A percentile compares a stretch with the other conserved stretches of the same genome.
Conservation (phyloP, 2,329 filamentous ascomycete species). For the Penicillium sp. region DNA sequence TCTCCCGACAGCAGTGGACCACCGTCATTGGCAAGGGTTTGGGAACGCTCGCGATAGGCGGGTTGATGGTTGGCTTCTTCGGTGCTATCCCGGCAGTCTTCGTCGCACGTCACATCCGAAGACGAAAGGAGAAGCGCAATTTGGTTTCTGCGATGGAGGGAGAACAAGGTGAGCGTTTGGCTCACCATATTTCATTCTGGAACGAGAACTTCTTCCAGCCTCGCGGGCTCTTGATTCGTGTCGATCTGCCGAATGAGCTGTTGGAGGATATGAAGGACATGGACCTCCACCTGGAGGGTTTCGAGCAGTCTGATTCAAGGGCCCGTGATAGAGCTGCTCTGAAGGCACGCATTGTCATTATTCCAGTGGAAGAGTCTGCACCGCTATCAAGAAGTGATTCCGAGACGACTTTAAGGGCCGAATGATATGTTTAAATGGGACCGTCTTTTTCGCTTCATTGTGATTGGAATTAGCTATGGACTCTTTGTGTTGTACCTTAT, state of each 20-base stretch:
- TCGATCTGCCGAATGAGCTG: conserved; percentile 32
- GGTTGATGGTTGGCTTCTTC: conserved; percentile 32
- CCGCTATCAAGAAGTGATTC: not conserved
- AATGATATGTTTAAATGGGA: not conserved
- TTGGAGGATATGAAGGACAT: conserved; percentile 26
- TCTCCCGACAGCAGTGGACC: conserved; percentile 31
- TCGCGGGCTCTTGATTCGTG: conserved; percentile 29
- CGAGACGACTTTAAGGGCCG: not conserved
- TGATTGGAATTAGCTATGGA: not conserved
- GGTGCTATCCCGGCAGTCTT: conserved; percentile 30
- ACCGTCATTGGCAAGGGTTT: conserved; percentile 30
- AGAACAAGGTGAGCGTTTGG: conserved; percentile 8
- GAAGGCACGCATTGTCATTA: conserved; percentile 30
- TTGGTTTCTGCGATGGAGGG: conserved; percentile 23
- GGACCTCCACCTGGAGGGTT: conserved; percentile 14
- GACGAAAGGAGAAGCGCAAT: conserved; percentile 27
- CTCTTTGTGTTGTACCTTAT: not conserved
- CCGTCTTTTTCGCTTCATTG: not conserved
- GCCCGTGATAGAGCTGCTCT: conserved; percentile 19
- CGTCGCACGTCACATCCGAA: conserved; percentile 20
- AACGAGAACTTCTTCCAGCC: conserved; percentile 32
- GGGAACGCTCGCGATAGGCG: conserved; percentile 30
- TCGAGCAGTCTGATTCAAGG: not conserved
- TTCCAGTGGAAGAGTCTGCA: conserved; percentile 18
- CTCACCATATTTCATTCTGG: conserved; percentile 27